These are phyloP conservation scores for Leccinum discolor DNA, from an alignment of 1,284 basidiomycete species.

Conservation along the genomic window DNA sequence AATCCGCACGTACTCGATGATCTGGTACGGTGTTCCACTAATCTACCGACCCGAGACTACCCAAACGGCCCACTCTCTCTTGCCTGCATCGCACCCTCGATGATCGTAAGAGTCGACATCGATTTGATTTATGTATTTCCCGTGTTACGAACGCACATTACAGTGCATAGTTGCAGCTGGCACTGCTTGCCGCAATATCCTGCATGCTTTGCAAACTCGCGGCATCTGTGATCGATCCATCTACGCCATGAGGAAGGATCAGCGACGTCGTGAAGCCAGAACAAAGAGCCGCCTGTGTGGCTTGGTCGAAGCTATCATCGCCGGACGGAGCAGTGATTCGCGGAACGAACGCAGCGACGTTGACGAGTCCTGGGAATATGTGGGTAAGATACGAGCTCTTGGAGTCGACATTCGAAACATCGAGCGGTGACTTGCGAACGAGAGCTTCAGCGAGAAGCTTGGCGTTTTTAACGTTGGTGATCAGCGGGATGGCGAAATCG, in stretches of 20 bases:
- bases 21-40: too few relatives aligned
- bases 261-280: conserved; percentile 88
- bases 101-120: too few relatives aligned
- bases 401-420: conserved; percentile 84
- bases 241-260: conserved; percentile 73
- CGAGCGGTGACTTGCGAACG: conserved; percentile 81
- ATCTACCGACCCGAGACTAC: too few relatives aligned
- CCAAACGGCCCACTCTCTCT: too few relatives aligned
- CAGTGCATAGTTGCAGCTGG: conserved; percentile 88
- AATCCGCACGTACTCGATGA: too few relatives aligned
- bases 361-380: conserved; percentile 92
- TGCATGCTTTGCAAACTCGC: conserved; percentile 71
- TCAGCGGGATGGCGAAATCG: conserved; percentile 95
- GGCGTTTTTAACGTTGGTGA: conserved; percentile 99
- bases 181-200: conserved; percentile 58
- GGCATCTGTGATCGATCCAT: conserved; percentile 66
- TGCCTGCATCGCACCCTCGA: too few relatives aligned
- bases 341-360: conserved; percentile 90
- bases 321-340: conserved; percentile 55
- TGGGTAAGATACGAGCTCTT: conserved; percentile 94
- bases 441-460: conserved; percentile 97
- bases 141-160: conserved; percentile 41
- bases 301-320: conserved; percentile 66
- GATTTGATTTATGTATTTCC: too few relatives aligned
- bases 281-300: conserved; percentile 80